These are phyloP conservation scores for Lenwebbia sp. DNA, from an alignment of 345 rosid genomes.

Conservation along the genomic window DNA sequence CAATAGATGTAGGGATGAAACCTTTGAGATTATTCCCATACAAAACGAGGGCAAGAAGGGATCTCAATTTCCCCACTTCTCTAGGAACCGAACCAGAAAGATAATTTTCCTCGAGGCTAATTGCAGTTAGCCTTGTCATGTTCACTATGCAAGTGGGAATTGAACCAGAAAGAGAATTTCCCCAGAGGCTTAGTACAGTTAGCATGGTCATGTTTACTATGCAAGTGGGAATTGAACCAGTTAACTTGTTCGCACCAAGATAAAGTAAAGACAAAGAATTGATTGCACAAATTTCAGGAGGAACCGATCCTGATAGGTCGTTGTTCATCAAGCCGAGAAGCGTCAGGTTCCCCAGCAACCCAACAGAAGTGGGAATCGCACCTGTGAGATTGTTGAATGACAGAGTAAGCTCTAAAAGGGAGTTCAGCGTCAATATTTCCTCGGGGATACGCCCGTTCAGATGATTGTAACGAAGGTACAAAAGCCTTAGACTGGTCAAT, in stretches of 20 bases:
- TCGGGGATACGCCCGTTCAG: neutral
- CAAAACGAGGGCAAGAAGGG: neutral
- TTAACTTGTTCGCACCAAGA: neutral
- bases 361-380: neutral
- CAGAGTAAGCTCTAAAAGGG: neutral
- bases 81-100: neutral
- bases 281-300: neutral
- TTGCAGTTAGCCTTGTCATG: neutral
- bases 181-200: too few relatives aligned
- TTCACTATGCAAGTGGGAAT: neutral
- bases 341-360: neutral
- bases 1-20: neutral
- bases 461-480: neutral
- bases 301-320: neutral
- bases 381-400: neutral
- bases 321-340: neutral
- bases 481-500: neutral
- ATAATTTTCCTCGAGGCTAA: neutral
- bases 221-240: neutral
- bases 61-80: neutral
- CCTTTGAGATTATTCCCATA: neutral
- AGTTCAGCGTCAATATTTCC: neutral
- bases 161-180: too few relatives aligned
- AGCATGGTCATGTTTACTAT: neutral
- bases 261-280: neutral